Conservation (phyloP, 2,329 filamentous ascomycete genomes). For the Cadophora sp. region DNA sequence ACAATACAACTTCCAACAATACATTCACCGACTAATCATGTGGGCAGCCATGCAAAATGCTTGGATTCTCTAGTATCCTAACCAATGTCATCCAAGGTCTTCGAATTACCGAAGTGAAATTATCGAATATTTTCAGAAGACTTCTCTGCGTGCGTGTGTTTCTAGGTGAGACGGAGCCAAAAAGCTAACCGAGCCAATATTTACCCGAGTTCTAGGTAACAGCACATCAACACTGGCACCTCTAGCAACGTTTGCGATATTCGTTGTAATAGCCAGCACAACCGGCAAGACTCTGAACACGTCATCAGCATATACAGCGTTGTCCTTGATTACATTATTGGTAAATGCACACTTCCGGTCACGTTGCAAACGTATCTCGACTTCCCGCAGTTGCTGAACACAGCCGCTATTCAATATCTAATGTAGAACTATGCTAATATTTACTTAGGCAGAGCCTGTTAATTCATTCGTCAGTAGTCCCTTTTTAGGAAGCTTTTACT, state of each 20-base stretch:
- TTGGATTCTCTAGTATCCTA: conserved; percentile 46
- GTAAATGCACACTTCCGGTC: neutral
- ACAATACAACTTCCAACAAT: neutral
- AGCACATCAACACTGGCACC: conserved; percentile 44
- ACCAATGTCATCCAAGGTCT: conserved; percentile 45
- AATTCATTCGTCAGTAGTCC: conserved; percentile 47
- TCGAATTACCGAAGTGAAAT: conserved; percentile 47
- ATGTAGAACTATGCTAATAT: neutral
- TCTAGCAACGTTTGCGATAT: conserved; percentile 49
- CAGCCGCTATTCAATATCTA: neutral
- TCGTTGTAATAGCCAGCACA: conserved; percentile 41
- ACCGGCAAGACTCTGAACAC: conserved; percentile 41
- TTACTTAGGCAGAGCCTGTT: conserved; percentile 44
- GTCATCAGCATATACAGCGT: conserved; percentile 49
- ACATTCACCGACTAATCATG: neutral
- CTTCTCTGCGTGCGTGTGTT: conserved; percentile 40
- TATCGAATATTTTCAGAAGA: conserved; percentile 48
- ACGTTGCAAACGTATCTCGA: neutral
- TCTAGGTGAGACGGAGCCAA: conserved; percentile 22
- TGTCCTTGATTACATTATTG: conserved; percentile 51
- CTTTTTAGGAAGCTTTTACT: neutral
- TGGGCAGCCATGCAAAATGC: conserved; percentile 42
- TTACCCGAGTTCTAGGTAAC: conserved; percentile 30
- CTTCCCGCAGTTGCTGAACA: neutral
- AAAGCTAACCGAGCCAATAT: neutral